Percentiles rank a stretch among this genome's conserved stretches.
Evolutionary conservation across 139 green algal species (phyloP).

Genomic region (Haematococcus lacustris): DNA sequence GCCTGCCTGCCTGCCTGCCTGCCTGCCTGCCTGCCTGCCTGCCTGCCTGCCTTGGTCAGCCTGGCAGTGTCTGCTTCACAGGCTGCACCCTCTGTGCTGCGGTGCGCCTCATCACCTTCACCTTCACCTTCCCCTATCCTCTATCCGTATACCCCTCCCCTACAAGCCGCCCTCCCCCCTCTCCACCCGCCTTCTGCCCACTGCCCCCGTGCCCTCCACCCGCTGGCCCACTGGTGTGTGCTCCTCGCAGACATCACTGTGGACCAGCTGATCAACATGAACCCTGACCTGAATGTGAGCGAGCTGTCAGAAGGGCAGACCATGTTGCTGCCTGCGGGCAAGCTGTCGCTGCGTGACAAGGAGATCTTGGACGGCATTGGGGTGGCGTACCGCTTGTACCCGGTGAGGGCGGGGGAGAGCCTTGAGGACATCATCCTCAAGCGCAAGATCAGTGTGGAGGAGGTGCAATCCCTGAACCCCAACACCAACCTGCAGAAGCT

Average conservation of each 20-base stretch:
- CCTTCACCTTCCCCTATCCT: too few species aligned
- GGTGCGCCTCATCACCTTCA: too few species aligned
- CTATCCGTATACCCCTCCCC: too few species aligned
- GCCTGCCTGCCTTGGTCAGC: too few species aligned
- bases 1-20: too few species aligned
- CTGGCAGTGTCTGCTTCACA: too few species aligned
- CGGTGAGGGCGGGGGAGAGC: slow-evolving; percentile 66
- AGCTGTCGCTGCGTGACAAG: slow-evolving; percentile 69
- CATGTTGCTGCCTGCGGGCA: slow-evolving; percentile 71
- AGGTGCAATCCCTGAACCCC: slow-evolving; percentile 71
- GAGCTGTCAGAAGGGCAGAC: slow-evolving; percentile 57
- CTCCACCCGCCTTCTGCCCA: neutral
- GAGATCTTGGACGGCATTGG: slow-evolving; percentile 80
- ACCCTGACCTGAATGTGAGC: slow-evolving; percentile 38
- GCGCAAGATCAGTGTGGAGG: slow-evolving; percentile 57
- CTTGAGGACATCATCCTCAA: slow-evolving; percentile 66
- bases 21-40: too few species aligned
- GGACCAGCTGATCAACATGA: slow-evolving; percentile 52
- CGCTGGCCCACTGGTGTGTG: slow-evolving; percentile 9
- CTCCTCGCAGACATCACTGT: slow-evolving; percentile 45
- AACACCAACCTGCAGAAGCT: slow-evolving; percentile 59
- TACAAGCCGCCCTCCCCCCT: neutral
- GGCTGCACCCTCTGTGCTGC: too few species aligned
- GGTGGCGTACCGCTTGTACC: slow-evolving; percentile 59
- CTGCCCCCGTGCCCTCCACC: neutral